Evolutionary conservation across 1,284 basidiomycete genomes (phyloP), one percentile per base, ranked within the genome.

Genomic region (Bjerkandera adusta): DNA sequence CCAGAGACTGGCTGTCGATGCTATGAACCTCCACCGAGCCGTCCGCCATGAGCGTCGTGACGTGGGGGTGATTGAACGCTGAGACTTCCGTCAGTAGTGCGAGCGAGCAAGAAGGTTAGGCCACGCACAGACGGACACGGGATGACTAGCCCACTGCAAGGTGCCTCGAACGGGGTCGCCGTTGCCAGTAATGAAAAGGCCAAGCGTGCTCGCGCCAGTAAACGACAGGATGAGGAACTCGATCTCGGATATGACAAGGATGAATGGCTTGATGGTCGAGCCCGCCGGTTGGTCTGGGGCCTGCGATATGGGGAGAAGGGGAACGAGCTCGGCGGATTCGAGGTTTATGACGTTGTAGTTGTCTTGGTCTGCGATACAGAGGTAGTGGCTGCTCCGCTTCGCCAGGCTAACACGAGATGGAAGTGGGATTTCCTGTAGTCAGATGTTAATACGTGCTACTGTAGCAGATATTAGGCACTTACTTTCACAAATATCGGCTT

Each of bases 91-190:
- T 41, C 45, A 34, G 37, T 49, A 47, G 26, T 47, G 43, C 10
- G 24, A 37, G 30, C 38, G 21, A 30, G 10, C 53, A 18, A 36
- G 16, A n/a, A 18, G 21, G 24, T 15, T 12, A 47, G 6, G 25
- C n/a, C 12, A 75, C 87, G 60, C 57, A 93, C 92, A 83, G 30
- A 94, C 70, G 10, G 84, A 79, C 32, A 83, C 68, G 0, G 92
- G 90, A 68, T 94, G 83, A 36, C 72, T 76, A 1, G 79, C 73
- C 90, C 91, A 96, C 61, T 92, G 81, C 26, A 96, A 69, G 2
- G 92, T 94, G 1, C 92, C 92, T 36, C 93, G 77, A 7, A 92
- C 86, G 10, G 93, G 92, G 63, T 95, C 92, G 1, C 92, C 92
- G 10, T 83, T 77, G 0, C 83, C 81, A 21, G 79, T 91, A 52